Evolutionary conservation across 2,329 filamentous ascomycete species (phyloP).

Genomic region (Venturia oleaginea): DNA sequence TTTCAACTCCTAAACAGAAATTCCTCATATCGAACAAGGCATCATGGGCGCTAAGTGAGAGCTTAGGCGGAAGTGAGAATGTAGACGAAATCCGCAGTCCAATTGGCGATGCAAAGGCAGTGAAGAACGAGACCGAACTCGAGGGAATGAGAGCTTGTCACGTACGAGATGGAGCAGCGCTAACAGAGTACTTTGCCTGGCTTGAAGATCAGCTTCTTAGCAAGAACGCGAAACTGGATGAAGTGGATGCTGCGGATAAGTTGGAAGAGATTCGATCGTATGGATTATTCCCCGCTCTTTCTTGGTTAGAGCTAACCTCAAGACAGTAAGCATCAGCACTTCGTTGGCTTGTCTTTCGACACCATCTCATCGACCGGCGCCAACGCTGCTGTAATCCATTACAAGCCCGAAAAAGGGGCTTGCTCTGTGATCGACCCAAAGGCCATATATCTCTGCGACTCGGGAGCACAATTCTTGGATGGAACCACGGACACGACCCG

Average conservation of each 20-base stretch:
- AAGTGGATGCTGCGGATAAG: slow-evolving; percentile 87
- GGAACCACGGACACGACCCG: slow-evolving; percentile 94
- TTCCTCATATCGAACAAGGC: slow-evolving; percentile 81
- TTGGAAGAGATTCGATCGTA: slow-evolving; percentile 62
- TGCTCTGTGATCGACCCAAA: slow-evolving; percentile 78
- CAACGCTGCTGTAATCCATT: slow-evolving; percentile 93
- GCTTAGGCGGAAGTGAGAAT: slow-evolving; percentile 73
- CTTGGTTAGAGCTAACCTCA: neutral
- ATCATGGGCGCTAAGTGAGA: slow-evolving; percentile 85
- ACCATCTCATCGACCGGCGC: slow-evolving; percentile 93
- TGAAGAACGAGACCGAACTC: slow-evolving; percentile 86
- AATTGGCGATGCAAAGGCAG: slow-evolving; percentile 79
- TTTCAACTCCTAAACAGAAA: slow-evolving; percentile 42
- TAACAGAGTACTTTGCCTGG: slow-evolving; percentile 94
- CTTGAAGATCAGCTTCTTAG: slow-evolving; percentile 76
- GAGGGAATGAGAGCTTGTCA: slow-evolving; percentile 92
- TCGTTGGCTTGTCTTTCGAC: slow-evolving; percentile 84
- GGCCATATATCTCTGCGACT: slow-evolving; percentile 89
- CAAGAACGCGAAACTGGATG: slow-evolving; percentile 67
- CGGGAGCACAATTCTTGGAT: slow-evolving; percentile 90
- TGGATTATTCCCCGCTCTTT: slow-evolving; percentile 6
- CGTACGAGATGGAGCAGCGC: slow-evolving; percentile 80
- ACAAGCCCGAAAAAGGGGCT: slow-evolving; percentile 74
- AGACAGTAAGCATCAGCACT: slow-evolving; percentile 54
- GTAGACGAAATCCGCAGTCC: slow-evolving; percentile 84